A percentile compares a stretch with the other conserved stretches of the same genome.
phyloP scores from a whole-genome alignment of 2,329 filamentous ascomycete genomes.

The Teratosphaeria viscida region DNA sequence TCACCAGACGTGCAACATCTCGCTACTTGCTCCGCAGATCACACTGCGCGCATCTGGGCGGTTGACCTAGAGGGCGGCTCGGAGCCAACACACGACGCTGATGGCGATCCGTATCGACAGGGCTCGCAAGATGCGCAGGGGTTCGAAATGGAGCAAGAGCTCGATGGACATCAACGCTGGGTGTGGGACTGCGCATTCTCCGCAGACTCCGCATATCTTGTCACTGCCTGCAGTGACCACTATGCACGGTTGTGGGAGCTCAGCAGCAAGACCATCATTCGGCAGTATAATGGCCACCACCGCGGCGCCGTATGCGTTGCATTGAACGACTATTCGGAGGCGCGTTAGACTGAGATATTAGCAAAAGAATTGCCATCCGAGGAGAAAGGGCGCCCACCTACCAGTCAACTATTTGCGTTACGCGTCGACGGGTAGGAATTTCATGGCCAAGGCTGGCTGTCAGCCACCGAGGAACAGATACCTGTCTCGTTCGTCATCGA shows the following conservation, averaged over 20 bases:
- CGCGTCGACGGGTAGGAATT: background rate
- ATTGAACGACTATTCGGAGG: conserved; percentile 57
- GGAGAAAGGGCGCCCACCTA: background rate
- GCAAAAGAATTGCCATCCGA: background rate
- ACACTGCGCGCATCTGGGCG: conserved; percentile 94
- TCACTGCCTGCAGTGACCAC: conserved; percentile 88
- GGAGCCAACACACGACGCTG: background rate
- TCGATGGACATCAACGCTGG: conserved; percentile 88
- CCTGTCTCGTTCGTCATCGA: background rate
- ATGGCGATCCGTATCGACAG: conserved; percentile 8
- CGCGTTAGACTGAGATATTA: conserved; percentile 2
- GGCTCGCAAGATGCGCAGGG: conserved; percentile 38
- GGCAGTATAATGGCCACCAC: conserved; percentile 92
- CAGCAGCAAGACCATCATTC: conserved; percentile 73
- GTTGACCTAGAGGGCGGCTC: conserved; percentile 50
- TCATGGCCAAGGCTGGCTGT: background rate
- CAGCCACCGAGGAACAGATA: background rate
- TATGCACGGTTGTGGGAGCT: conserved; percentile 90
- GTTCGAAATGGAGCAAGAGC: conserved; percentile 74
- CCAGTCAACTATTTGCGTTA: no score
- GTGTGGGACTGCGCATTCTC: conserved; percentile 97
- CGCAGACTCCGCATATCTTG: conserved; percentile 83
- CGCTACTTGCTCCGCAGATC: conserved; percentile 86
- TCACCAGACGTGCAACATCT: conserved; percentile 91
- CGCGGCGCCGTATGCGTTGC: conserved; percentile 86